Conservation (phyloP, 305 asterid species). For the Salvia sclarea region DNA sequence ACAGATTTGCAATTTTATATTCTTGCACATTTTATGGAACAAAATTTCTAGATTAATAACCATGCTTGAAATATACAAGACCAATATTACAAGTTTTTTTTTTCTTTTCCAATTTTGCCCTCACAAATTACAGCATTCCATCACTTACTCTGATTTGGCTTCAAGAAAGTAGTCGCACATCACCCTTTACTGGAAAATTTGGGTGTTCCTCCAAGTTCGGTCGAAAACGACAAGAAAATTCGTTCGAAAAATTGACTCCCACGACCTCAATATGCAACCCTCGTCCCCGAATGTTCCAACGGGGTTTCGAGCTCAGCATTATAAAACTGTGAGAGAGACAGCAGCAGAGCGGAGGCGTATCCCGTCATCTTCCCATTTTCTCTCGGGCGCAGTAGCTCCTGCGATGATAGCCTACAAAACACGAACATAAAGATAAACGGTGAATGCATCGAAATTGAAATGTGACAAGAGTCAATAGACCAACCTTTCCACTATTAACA, state of each 20-base stretch:
- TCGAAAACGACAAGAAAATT: neutral
- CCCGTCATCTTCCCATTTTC: constrained; percentile 75
- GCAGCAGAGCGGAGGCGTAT: constrained; percentile 92
- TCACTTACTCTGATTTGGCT: neutral
- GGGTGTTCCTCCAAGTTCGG: neutral
- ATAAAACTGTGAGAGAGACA: constrained; percentile 67
- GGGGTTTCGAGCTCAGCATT: constrained; percentile 8
- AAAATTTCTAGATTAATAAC: too few relatives aligned
- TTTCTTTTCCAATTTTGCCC: too few relatives aligned
- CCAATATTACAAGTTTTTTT: too few relatives aligned
- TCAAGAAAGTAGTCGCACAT: neutral
- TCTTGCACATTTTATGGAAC: too few relatives aligned
- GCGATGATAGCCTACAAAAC: constrained; percentile 62
- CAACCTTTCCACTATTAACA: constrained; percentile 85
- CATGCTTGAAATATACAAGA: neutral
- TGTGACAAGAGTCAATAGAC: neutral
- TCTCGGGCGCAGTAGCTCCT: constrained; percentile 83
- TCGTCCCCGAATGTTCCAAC: neutral
- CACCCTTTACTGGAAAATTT: neutral
- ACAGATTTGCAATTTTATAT: too few relatives aligned
- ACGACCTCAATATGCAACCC: neutral
- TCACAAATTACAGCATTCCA: too few relatives aligned
- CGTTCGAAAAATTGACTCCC: neutral
- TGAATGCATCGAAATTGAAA: neutral
- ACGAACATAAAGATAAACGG: neutral